phyloP scores from a whole-genome alignment of 164 flowering plant genomes.

The Euptelea pleiosperma region DNA sequence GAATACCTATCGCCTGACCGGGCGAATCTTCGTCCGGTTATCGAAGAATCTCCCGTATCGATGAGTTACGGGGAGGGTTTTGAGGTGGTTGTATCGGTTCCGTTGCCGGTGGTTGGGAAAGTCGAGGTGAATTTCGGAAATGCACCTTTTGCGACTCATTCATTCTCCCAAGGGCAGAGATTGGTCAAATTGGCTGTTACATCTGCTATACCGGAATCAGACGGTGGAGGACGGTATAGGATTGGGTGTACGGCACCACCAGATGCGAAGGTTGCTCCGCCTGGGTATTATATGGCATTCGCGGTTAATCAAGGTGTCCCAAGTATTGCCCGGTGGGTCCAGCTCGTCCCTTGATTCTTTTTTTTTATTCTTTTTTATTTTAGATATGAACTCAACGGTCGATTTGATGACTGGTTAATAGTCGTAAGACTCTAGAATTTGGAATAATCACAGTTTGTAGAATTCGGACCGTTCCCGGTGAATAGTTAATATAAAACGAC shows the following conservation, averaged over 20 bases:
- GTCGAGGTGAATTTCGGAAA: constrained; percentile 67
- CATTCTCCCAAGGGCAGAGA: constrained; percentile 88
- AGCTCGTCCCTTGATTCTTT: constrained; percentile 27
- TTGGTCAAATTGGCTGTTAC: constrained; percentile 58
- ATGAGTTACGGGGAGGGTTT: constrained; percentile 54
- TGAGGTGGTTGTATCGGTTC: constrained; percentile 41
- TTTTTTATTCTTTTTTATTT: too few species aligned
- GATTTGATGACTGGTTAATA: too few species aligned
- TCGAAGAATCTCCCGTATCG: constrained; percentile 40
- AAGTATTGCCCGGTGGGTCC: constrained; percentile 79
- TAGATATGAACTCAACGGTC: too few species aligned
- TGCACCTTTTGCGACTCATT: constrained; percentile 90
- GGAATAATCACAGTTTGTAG: too few species aligned
- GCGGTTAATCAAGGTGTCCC: constrained; percentile 90
- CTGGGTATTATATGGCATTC: constrained; percentile 86
- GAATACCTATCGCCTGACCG: constrained; percentile 63
- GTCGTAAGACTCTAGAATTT: too few species aligned
- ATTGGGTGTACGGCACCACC: constrained; percentile 71
- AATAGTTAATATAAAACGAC: too few species aligned
- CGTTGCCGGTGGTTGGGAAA: constrained; percentile 62
- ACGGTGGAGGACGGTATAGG: constrained; percentile 33
- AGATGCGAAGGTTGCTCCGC: constrained; percentile 67
- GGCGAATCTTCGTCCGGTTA: constrained; percentile 59
- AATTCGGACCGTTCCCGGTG: too few species aligned
- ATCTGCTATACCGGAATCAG: constrained; percentile 34